phyloP scores from a whole-genome alignment of 495 filamentous ascomycete genomes.

The Penicillium daleae region DNA sequence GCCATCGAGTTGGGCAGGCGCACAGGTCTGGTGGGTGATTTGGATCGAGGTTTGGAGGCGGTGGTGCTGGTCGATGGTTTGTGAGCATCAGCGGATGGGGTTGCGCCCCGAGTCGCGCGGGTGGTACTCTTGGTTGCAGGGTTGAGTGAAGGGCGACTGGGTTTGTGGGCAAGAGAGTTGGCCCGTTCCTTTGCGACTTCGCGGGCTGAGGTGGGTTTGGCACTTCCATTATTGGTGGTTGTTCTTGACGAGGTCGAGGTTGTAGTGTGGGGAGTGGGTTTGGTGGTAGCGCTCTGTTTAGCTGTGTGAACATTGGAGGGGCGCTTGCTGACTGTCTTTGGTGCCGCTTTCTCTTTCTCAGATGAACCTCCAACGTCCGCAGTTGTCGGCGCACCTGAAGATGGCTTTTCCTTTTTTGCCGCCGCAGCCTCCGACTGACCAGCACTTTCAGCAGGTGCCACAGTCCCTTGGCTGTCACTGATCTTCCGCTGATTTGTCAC shows the following conservation, averaged over 20 bases:
- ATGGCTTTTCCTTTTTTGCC: constrained; percentile 26
- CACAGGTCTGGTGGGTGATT: constrained; percentile 66
- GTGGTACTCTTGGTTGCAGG: constrained; percentile 32
- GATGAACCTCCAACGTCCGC: constrained; percentile 17
- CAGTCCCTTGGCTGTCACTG: constrained; percentile 13
- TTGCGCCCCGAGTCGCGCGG: constrained; percentile 37
- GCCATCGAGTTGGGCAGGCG: constrained; percentile 64
- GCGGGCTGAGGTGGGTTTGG: constrained; percentile 23
- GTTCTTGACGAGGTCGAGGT: constrained; percentile 32
- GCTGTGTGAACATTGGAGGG: constrained; percentile 45
- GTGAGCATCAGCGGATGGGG: constrained; percentile 35
- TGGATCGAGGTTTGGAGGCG: constrained; percentile 58
- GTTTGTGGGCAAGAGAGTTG: constrained; percentile 34
- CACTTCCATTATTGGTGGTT: constrained; percentile 19
- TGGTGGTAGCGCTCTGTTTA: constrained; percentile 42
- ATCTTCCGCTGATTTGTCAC: constrained; percentile 11
- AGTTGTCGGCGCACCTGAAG: constrained; percentile 13
- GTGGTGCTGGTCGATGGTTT: constrained; percentile 30
- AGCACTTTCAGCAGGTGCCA: constrained; percentile 7
- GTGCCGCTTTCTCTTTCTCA: constrained; percentile 33
- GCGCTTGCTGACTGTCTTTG: constrained; percentile 44
- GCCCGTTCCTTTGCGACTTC: constrained; percentile 37
- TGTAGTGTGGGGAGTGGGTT: constrained; percentile 34
- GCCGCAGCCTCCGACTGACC: constrained; percentile 19
- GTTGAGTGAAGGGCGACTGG: constrained; percentile 40